Percentiles rank a stretch among this genome's conserved stretches.
phyloP scores from a whole-genome alignment of 1,284 basidiomycete genomes.

The Pyrrhoderma noxium region DNA sequence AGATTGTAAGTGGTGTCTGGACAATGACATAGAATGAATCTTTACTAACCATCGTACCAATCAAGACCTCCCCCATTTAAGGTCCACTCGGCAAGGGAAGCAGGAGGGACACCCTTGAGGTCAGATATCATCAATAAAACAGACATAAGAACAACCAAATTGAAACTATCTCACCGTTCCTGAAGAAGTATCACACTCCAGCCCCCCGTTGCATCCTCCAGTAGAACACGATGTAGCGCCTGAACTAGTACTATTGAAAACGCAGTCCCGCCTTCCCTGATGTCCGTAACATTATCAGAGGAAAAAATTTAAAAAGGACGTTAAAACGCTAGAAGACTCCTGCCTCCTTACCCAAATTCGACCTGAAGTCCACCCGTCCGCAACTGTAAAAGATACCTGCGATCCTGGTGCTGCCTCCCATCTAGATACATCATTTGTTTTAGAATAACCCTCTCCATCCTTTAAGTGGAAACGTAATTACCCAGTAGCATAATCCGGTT shows the following conservation, averaged over 20 bases:
- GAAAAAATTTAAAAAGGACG: not conserved
- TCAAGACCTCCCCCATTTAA: constrained; percentile 34
- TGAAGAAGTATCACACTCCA: constrained; percentile 30
- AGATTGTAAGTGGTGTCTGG: not conserved
- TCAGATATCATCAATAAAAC: not conserved
- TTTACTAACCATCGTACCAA: constrained; percentile 39
- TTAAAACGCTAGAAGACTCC: not conserved
- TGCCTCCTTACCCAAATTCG: constrained; percentile 22
- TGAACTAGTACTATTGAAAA: constrained; percentile 34
- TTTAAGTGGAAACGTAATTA: too few relatives aligned
- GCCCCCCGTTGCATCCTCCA: constrained; percentile 42
- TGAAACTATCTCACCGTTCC: constrained; percentile 4
- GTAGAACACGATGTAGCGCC: constrained; percentile 37
- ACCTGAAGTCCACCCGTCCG: constrained; percentile 27
- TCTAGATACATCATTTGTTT: constrained; percentile 5
- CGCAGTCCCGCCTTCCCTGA: constrained; percentile 41
- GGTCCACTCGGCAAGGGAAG: constrained; percentile 51
- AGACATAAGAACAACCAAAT: not conserved
- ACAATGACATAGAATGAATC: not conserved
- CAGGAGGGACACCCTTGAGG: constrained; percentile 49
- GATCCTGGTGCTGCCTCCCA: constrained; percentile 23
- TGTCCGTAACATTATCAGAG: too few relatives aligned
- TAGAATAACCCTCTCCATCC: too few relatives aligned
- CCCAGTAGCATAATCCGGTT: constrained; percentile 4
- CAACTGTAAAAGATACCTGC: constrained; percentile 21